Percentiles rank a stretch among this genome's conserved stretches.
Evolutionary conservation across 495 filamentous ascomycete genomes (phyloP).

Genomic region (Penicillium argentinense): DNA sequence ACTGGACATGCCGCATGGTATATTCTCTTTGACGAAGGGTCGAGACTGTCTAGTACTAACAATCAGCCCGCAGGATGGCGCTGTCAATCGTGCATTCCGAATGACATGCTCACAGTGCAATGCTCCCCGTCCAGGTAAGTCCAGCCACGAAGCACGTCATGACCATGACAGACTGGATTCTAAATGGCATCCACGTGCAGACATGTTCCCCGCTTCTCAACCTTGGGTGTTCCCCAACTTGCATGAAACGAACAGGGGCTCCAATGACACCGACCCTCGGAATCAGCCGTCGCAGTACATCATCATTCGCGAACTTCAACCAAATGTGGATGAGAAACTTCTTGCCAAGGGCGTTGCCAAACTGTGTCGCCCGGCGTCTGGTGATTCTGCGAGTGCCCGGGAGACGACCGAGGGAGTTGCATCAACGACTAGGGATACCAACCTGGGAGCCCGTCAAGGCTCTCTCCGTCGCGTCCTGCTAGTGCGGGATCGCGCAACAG

Average conservation of each 20-base stretch:
- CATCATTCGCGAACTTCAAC: slow-evolving; percentile 72
- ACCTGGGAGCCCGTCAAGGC: slow-evolving; percentile 72
- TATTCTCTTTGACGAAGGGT: no score
- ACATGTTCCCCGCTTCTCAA: slow-evolving; percentile 24
- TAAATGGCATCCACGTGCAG: no score
- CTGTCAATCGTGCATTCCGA: slow-evolving; percentile 70
- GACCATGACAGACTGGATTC: no score
- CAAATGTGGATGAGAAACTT: slow-evolving; percentile 72
- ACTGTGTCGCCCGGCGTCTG: slow-evolving; percentile 57
- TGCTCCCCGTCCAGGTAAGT: slow-evolving; percentile 66
- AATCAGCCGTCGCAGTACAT: slow-evolving; percentile 77
- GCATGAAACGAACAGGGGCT: slow-evolving; percentile 62
- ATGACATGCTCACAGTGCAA: slow-evolving; percentile 74
- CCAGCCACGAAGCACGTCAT: no score
- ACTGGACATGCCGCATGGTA: slow-evolving; percentile 77
- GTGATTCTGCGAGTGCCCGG: slow-evolving; percentile 14
- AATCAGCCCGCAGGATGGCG: slow-evolving; percentile 56
- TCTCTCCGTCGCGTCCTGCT: slow-evolving; percentile 77
- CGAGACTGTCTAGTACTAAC: slow-evolving; percentile 9
- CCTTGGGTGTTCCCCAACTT: slow-evolving; percentile 36
- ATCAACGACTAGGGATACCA: slow-evolving; percentile 71
- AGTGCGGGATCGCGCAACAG: slow-evolving; percentile 69
- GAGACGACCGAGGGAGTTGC: slow-evolving; percentile 67
- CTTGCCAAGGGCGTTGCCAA: slow-evolving; percentile 79
- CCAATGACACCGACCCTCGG: slow-evolving; percentile 78